These are phyloP conservation scores for Mucor mucedo DNA, from an alignment of 371 early-diverging fungal genomes.

Conservation along the genomic window DNA sequence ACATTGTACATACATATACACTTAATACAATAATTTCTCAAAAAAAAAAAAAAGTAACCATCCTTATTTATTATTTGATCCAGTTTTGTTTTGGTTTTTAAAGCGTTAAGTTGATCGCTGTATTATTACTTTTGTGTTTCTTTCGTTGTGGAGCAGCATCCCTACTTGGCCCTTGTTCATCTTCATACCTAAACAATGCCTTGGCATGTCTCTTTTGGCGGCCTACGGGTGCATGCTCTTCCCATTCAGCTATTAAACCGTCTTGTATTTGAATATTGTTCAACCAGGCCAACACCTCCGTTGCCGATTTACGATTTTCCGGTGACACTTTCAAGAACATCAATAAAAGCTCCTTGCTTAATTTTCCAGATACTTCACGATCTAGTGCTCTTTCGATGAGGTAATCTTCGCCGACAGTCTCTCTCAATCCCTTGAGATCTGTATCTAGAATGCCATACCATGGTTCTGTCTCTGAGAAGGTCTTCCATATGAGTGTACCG, in stretches of 20 bases:
- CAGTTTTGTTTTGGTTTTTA: too few species aligned
- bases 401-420: constrained; percentile 56
- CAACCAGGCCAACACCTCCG: constrained; percentile 50
- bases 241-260: constrained; percentile 49
- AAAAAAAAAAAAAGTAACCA: too few species aligned
- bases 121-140: constrained; percentile 5
- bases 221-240: constrained; percentile 34
- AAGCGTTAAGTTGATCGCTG: background rate
- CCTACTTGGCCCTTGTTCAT: constrained; percentile 11
- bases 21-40: background rate
- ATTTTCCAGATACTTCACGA: constrained; percentile 51
- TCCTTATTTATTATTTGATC: too few species aligned
- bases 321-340: constrained; percentile 52
- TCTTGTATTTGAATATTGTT: constrained; percentile 25
- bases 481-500: constrained; percentile 71
- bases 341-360: constrained; percentile 52
- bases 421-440: constrained; percentile 59
- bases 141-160: background rate
- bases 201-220: constrained; percentile 45
- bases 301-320: constrained; percentile 49
- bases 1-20: constrained; percentile 6
- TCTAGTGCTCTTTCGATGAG: constrained; percentile 56
- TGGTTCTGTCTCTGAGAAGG: constrained; percentile 65
- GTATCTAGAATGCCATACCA: constrained; percentile 69
- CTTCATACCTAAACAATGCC: constrained; percentile 19